Evolutionary conservation across 805 yeast species (phyloP).

Genomic region (Yamadazyma ubonensis): DNA sequence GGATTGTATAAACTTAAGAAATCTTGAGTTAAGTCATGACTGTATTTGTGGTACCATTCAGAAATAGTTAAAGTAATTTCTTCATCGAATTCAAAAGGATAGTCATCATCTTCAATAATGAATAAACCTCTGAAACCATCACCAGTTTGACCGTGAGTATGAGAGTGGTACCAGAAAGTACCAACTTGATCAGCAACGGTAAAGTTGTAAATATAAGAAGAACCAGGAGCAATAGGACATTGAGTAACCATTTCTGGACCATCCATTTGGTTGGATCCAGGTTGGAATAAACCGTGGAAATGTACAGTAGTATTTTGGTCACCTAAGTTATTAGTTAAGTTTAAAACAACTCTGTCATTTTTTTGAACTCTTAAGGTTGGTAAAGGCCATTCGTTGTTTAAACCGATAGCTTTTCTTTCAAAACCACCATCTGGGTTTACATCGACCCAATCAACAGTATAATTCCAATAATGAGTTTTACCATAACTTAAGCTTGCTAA

Average conservation of each 20-base stretch:
- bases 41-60: constrained; percentile 63
- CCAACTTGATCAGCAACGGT: constrained; percentile 84
- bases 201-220: constrained; percentile 78
- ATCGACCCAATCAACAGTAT: constrained; percentile 63
- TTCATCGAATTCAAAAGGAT: constrained; percentile 61
- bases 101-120: constrained; percentile 63
- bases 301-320: constrained; percentile 76
- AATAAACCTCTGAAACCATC: constrained; percentile 88
- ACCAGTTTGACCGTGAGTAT: constrained; percentile 84
- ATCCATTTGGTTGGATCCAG: constrained; percentile 76
- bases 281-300: constrained; percentile 91
- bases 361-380: constrained; percentile 75
- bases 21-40: constrained; percentile 43
- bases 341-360: constrained; percentile 75
- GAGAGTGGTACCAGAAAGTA: constrained; percentile 97
- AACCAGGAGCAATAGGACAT: constrained; percentile 87
- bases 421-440: constrained; percentile 68
- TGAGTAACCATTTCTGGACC: constrained; percentile 88
- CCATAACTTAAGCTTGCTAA: constrained; percentile 10
- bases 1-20: constrained; percentile 71
- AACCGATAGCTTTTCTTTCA: constrained; percentile 59
- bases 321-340: constrained; percentile 71
- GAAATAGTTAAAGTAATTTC: constrained; percentile 56
- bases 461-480: constrained; percentile 61
- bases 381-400: constrained; percentile 78